Base-by-base conservation (phyloP, 176 grass and related monocot species). In the Triticum turgidum region DNA sequence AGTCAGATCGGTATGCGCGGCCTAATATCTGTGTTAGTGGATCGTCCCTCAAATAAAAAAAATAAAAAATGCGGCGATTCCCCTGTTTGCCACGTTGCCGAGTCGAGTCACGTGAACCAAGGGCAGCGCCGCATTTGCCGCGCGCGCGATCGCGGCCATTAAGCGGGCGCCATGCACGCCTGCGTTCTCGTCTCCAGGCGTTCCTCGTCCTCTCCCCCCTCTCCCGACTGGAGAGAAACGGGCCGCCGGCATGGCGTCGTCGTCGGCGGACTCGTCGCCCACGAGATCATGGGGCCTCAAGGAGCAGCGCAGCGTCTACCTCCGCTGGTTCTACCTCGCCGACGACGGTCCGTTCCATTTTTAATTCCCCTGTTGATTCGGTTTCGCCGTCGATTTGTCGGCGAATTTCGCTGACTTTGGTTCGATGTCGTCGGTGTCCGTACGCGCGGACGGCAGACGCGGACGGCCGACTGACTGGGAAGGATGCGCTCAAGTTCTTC, bases 401-500 rank as follows among this genome's bases (percentile, higher is more conserved):
- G 49, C 0, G 49, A 1, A 5, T 29, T 27, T 7, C 0, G 13
- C 24, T 89, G 4, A 38, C 6, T 70, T 13, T 35, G 30, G 1
- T 49, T 13, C 30, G 27, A 49, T 21, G 11, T 0, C 15, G 4
- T 44, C 0, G 39, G 0, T 29, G 6, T 10, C 18, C 8, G 21
- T 22, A 9, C 49, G 12, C 9, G 4, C 6, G 0, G 34, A 11
- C 2, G 5, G 71, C 11, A 93, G 97, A 98, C 70, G 92, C 87
- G 5, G 93, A 98, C 64, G 93, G 96, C 3, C 93, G 93, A 6
- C 82, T 96, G 27, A 92, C 90, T n/a, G 92, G 96, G 81, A 90
- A 73, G 7, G 94, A 98, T 44, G 94, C 96, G 29, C 88, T 98
- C 88, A 94, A 91, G 87, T 96, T 92, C 88, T 96, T 98, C 85